These are phyloP conservation scores for Tetraselmis chui DNA, from an alignment of 139 green algal species.

Conservation along the genomic window DNA sequence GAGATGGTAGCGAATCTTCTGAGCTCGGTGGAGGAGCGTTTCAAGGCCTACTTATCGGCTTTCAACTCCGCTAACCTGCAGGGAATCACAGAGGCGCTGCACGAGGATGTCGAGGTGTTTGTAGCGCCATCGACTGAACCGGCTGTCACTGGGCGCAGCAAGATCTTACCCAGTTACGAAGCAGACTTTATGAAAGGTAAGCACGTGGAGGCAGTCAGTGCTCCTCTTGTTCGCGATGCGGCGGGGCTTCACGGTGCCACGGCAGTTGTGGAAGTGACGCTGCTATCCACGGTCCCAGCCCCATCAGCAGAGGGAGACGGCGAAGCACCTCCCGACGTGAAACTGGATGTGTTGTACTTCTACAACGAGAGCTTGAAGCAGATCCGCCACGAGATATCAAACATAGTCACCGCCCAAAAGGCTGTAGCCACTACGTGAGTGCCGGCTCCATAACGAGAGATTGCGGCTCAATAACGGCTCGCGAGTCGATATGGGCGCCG, in stretches of 20 bases:
- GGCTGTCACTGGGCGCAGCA: background rate
- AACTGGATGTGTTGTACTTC: background rate
- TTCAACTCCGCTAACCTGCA: background rate
- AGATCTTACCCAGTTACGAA: background rate
- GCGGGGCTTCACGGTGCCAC: background rate
- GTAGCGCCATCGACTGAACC: background rate
- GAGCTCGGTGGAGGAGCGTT: background rate
- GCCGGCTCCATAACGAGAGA: too few relatives aligned
- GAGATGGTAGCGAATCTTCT: too few relatives aligned
- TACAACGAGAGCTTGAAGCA: background rate
- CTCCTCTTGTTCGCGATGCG: background rate
- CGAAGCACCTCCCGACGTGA: background rate
- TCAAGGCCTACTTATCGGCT: background rate
- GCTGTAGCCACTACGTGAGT: too few relatives aligned
- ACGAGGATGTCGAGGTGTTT: background rate
- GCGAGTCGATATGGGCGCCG: too few relatives aligned
- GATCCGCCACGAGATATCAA: background rate
- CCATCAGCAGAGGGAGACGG: background rate
- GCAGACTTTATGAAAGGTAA: background rate
- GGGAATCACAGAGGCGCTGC: background rate
- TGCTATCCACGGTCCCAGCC: background rate
- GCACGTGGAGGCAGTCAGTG: background rate
- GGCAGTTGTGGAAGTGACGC: background rate
- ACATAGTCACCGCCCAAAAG: background rate
- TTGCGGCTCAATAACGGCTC: too few relatives aligned